These are phyloP conservation scores for Saururus chinensis DNA, from an alignment of 164 flowering plant species.

Conservation along the genomic window DNA sequence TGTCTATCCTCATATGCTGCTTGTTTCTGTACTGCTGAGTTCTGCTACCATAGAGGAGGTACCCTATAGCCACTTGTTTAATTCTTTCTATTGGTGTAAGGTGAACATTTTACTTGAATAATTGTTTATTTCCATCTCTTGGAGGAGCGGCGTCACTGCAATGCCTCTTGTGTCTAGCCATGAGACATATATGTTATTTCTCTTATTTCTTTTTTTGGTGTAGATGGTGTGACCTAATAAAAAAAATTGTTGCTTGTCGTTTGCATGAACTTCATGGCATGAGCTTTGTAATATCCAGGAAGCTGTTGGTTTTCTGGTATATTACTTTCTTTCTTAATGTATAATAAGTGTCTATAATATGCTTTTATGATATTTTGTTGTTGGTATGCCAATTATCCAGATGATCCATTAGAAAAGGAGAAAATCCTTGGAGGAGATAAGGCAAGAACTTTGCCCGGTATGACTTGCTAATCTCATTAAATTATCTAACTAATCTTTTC, in stretches of 20 bases:
- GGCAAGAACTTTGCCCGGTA: slow-evolving; percentile 97
- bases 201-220: too few relatives aligned
- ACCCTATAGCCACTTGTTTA: slow-evolving; percentile 12
- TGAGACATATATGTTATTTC: too few relatives aligned
- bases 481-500: neutral
- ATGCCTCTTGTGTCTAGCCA: too few relatives aligned
- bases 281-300: slow-evolving; percentile 87
- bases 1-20: too few relatives aligned
- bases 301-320: slow-evolving; percentile 99
- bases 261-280: slow-evolving; percentile 96
- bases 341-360: neutral
- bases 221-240: too few relatives aligned
- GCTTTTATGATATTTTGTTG: neutral
- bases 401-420: slow-evolving; percentile 97
- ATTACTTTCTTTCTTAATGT: too few relatives aligned
- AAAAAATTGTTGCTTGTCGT: slow-evolving; percentile 42
- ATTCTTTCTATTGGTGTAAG: neutral
- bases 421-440: slow-evolving; percentile 83
- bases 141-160: too few relatives aligned
- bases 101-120: slow-evolving; percentile 7
- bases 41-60: slow-evolving; percentile 76
- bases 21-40: too few relatives aligned
- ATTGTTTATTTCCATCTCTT: too few relatives aligned
- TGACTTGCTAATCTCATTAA: slow-evolving; percentile 2
- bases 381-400: slow-evolving; percentile 24